phyloP scores from a whole-genome alignment of 129 eudicot genomes.

The Pseudognaphalium luteoalbum region DNA sequence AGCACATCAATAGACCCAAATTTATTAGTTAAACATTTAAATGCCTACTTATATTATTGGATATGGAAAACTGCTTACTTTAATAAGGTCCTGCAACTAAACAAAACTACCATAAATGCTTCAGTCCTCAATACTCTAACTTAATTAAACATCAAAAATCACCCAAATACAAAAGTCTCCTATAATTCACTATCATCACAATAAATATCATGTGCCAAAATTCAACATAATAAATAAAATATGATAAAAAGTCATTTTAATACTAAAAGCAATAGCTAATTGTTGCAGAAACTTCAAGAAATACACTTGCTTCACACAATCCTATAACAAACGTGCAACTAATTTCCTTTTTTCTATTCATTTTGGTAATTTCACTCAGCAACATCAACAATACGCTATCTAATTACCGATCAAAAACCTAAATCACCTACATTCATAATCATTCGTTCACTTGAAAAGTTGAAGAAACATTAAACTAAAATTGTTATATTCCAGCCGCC shows the following conservation, averaged over 20 bases:
- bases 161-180: neutral
- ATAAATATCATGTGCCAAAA: too few species aligned
- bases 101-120: neutral
- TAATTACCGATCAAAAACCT: neutral
- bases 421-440: neutral
- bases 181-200: neutral
- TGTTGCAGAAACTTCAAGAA: conserved; percentile 37
- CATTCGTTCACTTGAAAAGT: neutral
- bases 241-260: neutral
- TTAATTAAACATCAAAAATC: conserved; percentile 9
- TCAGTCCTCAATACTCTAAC: neutral
- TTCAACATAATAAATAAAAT: conserved; percentile 4
- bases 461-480: neutral
- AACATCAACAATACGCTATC: conserved; percentile 2
- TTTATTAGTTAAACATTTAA: neutral
- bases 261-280: conserved; percentile 28
- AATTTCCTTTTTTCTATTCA: neutral
- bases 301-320: conserved; percentile 33
- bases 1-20: conserved; percentile 7
- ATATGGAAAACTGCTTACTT: neutral
- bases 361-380: conserved; percentile 3
- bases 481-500: too few species aligned
- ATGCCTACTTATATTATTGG: neutral
- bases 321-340: neutral
- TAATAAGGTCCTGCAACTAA: neutral